Base-by-base conservation (phyloP, 2,329 filamentous ascomycete species). In the Talaromyces marneffei region DNA sequence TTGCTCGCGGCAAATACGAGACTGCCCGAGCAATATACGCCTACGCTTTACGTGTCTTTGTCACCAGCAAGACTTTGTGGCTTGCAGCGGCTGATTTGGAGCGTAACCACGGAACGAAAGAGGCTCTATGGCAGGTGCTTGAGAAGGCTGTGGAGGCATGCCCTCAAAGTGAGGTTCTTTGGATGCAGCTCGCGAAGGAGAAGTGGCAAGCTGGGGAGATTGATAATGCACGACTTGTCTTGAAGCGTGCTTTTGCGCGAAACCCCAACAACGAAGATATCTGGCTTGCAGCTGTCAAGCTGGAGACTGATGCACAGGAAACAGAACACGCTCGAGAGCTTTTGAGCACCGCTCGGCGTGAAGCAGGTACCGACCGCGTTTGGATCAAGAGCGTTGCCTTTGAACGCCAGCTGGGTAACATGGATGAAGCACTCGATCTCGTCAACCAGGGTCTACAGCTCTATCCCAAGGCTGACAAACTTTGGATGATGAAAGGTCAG, bases 401-500 rank as follows among this genome's bases (percentile, higher is more conserved):
- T 70, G 94, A 99, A 75, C 85, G 94, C 14, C 91, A 96, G 67
- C 81, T 91, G 23, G 89, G 87, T 60, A 88, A 94, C 68, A 81
- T 82, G 27, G 91, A 96, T 52, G 86, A 87, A 1, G 92, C 94
- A 0, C 82, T 99, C 14, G 90, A 95, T 69, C 86, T 99, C 10
- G 90, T 90, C 46, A 91, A 92, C 63, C 88, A 95, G 72, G 94
- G 89, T 1, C 80, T 99, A 37, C 88, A 92, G 66, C 83, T 91
- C 9, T 99, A 96, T 78, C 93, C 94, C 0, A 85, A 87, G 48
- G 86, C 89, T 12, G 83, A 91, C 57, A 97, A 97, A 77, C 82
- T 99, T 25, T 97, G 93, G 88, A 97, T 97, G 90, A 90, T 96
- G 80, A 99, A 99, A 77, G 94, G 95, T 0, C 94, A 99, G 72